Base-by-base conservation (phyloP, 176 grass and related monocot genomes). In the Rhynchospora tenuis region DNA sequence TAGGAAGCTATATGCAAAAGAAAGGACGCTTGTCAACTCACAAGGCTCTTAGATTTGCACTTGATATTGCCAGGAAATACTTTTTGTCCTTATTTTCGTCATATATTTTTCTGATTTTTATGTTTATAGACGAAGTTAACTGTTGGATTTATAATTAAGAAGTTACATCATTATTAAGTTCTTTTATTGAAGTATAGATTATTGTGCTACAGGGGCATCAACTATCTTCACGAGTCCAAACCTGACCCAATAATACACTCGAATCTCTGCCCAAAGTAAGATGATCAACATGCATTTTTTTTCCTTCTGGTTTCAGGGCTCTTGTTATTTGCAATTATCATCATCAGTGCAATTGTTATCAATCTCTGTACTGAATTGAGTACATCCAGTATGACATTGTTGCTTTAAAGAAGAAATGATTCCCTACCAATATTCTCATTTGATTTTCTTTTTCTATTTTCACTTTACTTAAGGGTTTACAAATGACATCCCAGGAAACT, bases 141-240 rank as follows among this genome's bases (percentile, higher is more conserved):
- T 55, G 1, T 20, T 75, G 51, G 31, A 14, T 45, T 78, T 8
- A 50, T 45, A 45, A 58, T 52, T 28, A 31, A 3, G 5, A 24
- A 64, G 10, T 55, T 23, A 20, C n/a, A 56, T 84, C 13, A 43
- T 15, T 43, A 28, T 52, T 23, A 17, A 84, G 19, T 50, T 44
- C 24, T 84, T 52, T 84, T 23, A 58, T 73, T 73, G 61, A 85
- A 73, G 66, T 12, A 74, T 84, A 17, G 16, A 48, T 73, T 84
- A 19, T 44, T 63, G 23, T 66, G 65, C 61, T 85, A 43, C 51
- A 99, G 96, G 93, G 96, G 93, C 73, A 73, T 99, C 63, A 99
- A 93, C 81, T 99, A 99, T 89, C 96, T 99, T 79, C 96, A 99
- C 9, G 91, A 99, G 56, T 93, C 91, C 88, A 99, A 95, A 83